A percentile compares a stretch with the other conserved stretches of the same genome.
phyloP scores from a whole-genome alignment of 768 basidiomycete genomes.

The Lentinus tigrinus region DNA sequence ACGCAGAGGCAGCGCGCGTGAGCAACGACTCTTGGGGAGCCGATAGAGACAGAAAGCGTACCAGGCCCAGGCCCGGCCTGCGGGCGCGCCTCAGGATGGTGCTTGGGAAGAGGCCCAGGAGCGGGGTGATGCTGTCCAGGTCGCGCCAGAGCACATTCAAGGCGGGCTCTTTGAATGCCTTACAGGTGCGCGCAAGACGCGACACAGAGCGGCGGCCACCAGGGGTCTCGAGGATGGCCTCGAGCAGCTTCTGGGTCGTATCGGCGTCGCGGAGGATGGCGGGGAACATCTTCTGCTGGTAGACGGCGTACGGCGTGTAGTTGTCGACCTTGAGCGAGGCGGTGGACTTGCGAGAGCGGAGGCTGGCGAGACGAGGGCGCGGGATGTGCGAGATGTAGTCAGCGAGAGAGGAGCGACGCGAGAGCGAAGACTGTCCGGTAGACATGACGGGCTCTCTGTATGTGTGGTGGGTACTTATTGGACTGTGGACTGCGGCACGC shows the following conservation, averaged over 20 bases:
- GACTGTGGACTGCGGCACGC: conserved; percentile 18
- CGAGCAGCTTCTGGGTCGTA: conserved; percentile 50
- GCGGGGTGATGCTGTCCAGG: conserved; percentile 69
- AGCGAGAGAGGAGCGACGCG: conserved; percentile 27
- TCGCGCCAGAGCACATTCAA: conserved; percentile 75
- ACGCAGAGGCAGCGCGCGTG: conserved; percentile 4
- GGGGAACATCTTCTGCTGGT: conserved; percentile 52
- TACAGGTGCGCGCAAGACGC: conserved; percentile 73
- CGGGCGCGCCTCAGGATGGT: conserved; percentile 66
- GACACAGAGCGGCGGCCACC: conserved; percentile 68
- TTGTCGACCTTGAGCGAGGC: conserved; percentile 20
- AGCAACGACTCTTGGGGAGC: conserved; percentile 12
- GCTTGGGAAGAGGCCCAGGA: conserved; percentile 70
- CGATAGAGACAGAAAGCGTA: conserved; percentile 37
- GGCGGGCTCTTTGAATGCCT: conserved; percentile 70
- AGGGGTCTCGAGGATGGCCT: conserved; percentile 53
- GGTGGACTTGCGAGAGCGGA: conserved; percentile 32
- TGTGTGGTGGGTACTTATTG: conserved; percentile 21
- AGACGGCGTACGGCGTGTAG: conserved; percentile 42
- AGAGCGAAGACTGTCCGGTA: conserved; percentile 24
- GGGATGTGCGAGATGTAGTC: conserved; percentile 26
- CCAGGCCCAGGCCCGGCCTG: conserved; percentile 75
- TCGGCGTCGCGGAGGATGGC: conserved; percentile 63
- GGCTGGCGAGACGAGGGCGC: conserved; percentile 25
- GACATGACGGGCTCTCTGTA: conserved; percentile 20